These are phyloP conservation scores for Syzygium jambos DNA, from an alignment of 345 rosid species.

Conservation along the genomic window DNA sequence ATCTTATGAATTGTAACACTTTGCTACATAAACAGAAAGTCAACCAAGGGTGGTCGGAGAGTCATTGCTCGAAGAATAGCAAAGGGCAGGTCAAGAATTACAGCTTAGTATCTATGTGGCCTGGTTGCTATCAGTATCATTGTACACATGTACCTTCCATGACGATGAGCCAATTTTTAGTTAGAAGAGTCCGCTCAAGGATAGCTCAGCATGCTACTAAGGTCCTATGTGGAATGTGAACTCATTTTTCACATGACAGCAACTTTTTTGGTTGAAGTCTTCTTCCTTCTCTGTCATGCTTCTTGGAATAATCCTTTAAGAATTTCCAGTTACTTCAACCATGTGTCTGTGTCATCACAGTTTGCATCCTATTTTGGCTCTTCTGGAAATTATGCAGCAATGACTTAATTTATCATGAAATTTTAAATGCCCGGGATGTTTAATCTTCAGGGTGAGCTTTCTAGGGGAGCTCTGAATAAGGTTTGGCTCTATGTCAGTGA, in stretches of 20 bases:
- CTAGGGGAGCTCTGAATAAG: not conserved
- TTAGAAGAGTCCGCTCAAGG: not conserved
- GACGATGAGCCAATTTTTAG: not conserved
- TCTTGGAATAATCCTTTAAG: not conserved
- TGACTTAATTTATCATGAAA: not conserved
- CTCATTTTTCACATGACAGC: not conserved
- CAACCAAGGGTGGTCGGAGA: constrained; percentile 92
- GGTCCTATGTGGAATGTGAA: not conserved
- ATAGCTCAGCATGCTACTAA: not conserved
- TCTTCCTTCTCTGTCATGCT: not conserved
- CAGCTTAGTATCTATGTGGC: constrained; percentile 39
- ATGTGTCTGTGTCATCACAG: not conserved
- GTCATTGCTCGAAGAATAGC: constrained; percentile 98
- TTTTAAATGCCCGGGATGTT: not conserved
- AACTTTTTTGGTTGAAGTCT: not conserved
- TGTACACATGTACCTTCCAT: not conserved
- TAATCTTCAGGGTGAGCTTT: not conserved
- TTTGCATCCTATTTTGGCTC: not conserved
- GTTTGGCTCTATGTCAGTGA: not conserved
- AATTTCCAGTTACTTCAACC: not conserved
- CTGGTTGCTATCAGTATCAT: not conserved
- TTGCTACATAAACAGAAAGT: constrained; percentile 47
- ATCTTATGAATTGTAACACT: not conserved
- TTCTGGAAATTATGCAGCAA: not conserved
- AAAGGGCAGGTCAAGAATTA: constrained; percentile 83